A percentile compares a stretch with the other conserved stretches of the same genome.
Conservation (phyloP, 306 rosid genomes). For the Fragaria iinumae region DNA sequence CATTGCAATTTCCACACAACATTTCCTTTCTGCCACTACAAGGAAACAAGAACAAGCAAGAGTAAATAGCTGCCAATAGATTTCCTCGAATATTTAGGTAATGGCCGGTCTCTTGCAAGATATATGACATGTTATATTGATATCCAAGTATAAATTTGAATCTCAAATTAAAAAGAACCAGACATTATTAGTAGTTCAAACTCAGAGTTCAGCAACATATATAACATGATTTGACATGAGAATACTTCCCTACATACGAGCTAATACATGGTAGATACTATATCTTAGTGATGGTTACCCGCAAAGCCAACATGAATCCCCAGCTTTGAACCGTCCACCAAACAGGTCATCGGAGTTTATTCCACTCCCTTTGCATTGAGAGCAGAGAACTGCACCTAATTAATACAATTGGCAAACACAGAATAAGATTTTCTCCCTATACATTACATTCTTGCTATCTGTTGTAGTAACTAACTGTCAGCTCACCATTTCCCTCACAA, state of each 20-base stretch:
- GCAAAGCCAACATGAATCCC: constrained; percentile 92
- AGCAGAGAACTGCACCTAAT: constrained; percentile 63
- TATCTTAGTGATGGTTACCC: constrained; percentile 40
- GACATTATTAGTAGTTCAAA: neutral
- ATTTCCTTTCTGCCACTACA: constrained; percentile 81
- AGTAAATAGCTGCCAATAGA: neutral
- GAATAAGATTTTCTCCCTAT: neutral
- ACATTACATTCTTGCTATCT: neutral
- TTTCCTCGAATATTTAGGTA: neutral
- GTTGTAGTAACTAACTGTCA: neutral
- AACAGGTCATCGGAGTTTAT: constrained; percentile 79
- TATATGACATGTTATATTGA: too few relatives aligned
- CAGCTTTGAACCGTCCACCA: constrained; percentile 80
- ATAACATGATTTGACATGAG: neutral
- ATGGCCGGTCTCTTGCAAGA: too few relatives aligned
- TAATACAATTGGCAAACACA: neutral
- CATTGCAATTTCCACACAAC: constrained; percentile 84
- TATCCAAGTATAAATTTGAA: neutral
- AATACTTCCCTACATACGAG: neutral
- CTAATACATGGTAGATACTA: neutral
- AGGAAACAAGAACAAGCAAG: constrained; percentile 2
- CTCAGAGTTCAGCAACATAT: neutral
- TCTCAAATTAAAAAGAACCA: neutral
- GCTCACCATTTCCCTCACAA: constrained; percentile 82
- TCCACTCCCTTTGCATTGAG: constrained; percentile 80